Evolutionary conservation across 306 rosid genomes (phyloP), one percentile per base, ranked within the genome.

Genomic region (Psophocarpus tetragonolobus): DNA sequence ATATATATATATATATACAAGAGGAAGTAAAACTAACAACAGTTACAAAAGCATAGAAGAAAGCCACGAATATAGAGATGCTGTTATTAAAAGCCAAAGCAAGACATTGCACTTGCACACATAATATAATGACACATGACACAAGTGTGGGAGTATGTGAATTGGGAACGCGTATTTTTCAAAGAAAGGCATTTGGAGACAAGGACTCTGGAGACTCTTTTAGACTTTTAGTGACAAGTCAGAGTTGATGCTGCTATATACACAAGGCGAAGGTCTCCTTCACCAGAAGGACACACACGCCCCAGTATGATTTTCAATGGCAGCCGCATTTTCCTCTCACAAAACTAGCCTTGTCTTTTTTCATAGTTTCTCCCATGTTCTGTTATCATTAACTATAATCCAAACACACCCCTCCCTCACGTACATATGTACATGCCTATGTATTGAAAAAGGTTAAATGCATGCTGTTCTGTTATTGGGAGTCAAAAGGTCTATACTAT

Each of bases 161-260:
- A 78, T 24, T 72, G 60, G 60, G 50, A 80, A 20, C 45, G 7
- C 14, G 26, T 71, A 50, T 35, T 48, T 71, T 60, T 24, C 39
- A 54, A 61, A 11, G 3, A 71, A 80, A 63, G 50, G 47, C 74
- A 68, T 68, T 30, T 68, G 60, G 35, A 73, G 79, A 80, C 74
- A 63, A 80, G 57, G 66, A 72, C 73, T 80, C 3, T 51, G 76
- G 84, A 74, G 64, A 74, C 62, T 74, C 18, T 14, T 35, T 80
- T 73, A 72, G 79, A 38, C 79, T 73, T 77, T 69, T 56, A 56
- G 77, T 15, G 82, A 78, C 63, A 45, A 78, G 21, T 78, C 71
- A 13, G 23, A 56, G 53, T 30, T 78, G 53, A 58, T 41, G 71
- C n/a, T 57, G 71, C 50, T 42, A n/a, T n/a, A n/a, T n/a, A 48